A percentile compares a stretch with the other conserved stretches of the same genome.
Evolutionary conservation across 768 basidiomycete genomes (phyloP).

Genomic region (Collybia sordida): DNA sequence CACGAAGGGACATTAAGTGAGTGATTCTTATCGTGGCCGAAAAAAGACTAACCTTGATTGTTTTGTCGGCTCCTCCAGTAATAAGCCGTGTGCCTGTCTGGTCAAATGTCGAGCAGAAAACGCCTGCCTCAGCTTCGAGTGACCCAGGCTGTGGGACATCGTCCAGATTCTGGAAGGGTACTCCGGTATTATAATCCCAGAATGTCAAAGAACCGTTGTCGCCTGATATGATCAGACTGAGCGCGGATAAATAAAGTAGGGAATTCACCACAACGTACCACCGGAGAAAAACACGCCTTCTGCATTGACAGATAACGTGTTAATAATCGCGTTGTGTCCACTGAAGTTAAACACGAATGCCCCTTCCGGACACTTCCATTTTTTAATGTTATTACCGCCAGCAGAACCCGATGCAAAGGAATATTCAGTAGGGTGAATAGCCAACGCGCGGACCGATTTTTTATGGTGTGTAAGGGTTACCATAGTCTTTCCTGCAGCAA

Average conservation of each 20-base stretch:
- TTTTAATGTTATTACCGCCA: conserved; percentile 99
- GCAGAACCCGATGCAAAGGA: conserved; percentile 94
- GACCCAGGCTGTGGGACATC: conserved; percentile 98
- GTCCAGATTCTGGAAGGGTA: conserved; percentile 91
- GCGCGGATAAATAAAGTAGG: background rate
- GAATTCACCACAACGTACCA: conserved; percentile 47
- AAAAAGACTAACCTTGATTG: conserved; percentile 75
- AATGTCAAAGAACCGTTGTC: conserved; percentile 91
- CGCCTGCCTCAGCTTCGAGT: conserved; percentile 93
- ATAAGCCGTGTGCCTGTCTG: conserved; percentile 91
- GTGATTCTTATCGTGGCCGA: conserved; percentile 3
- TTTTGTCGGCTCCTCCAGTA: conserved; percentile 98
- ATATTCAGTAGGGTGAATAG: conserved; percentile 96
- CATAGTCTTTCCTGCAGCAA: conserved; percentile 97
- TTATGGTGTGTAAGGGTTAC: conserved; percentile 99
- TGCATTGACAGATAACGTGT: conserved; percentile 88
- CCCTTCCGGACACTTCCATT: conserved; percentile 99
- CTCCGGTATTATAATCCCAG: conserved; percentile 95
- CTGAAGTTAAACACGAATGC: conserved; percentile 94
- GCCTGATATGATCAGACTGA: conserved; percentile 39
- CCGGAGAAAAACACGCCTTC: conserved; percentile 98
- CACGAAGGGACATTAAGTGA: background rate
- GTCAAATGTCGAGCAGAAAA: conserved; percentile 97
- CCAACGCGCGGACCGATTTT: conserved; percentile 92
- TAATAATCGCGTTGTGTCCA: conserved; percentile 97